Evolutionary conservation across 768 basidiomycete species (phyloP), one percentile per base, ranked within the genome.

Genomic region (Boletellus ananiceps): DNA sequence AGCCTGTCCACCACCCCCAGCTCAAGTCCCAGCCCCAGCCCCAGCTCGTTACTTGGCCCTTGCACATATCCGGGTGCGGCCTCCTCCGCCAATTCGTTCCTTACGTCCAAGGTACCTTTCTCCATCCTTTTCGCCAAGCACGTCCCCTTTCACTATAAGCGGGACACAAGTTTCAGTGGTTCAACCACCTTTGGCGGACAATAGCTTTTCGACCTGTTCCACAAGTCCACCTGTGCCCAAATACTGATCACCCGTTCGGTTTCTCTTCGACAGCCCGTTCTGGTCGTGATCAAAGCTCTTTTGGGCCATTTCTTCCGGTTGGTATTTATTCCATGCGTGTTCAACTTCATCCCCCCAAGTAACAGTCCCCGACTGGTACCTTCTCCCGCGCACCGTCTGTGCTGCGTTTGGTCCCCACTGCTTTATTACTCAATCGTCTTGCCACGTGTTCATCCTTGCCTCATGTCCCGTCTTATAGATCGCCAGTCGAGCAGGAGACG

Each of bases 81-180:
- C 80, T 81, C 82, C 81, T 84, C 81, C 81, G 80, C 74, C 59
- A 64, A 67, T 66, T 78, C 80, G 68, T 62, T 85, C 83, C 55
- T 82, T 83, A 71, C 69, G 59, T 66, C 57, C 69, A 72, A 79
- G 78, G 82, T 82, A 54, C 52, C 73, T 49, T 46, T 56, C 41
- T 48, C 29, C 29, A 29, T 11, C 44, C 18, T 14, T 44, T 50
- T 41, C 39, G 4, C 47, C 46, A 40, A 49, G 49, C 52, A 46
- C 31, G 21, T 15, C 16, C 25, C 18, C 43, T 46, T 45, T 49
- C 44, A 19, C 16, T 15, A 12, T 54, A 57, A 58, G 53, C 60
- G 60, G 60, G 51, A 42, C 67, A 62, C 53, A 64, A 57, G 23
- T 42, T 47, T 48, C 38, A 44, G 41, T 39, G n/a, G 44, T 41